A percentile compares a stretch with the other conserved stretches of the same genome.
phyloP scores from a whole-genome alignment of 805 yeast genomes.

The Ascoidea rubescens region DNA sequence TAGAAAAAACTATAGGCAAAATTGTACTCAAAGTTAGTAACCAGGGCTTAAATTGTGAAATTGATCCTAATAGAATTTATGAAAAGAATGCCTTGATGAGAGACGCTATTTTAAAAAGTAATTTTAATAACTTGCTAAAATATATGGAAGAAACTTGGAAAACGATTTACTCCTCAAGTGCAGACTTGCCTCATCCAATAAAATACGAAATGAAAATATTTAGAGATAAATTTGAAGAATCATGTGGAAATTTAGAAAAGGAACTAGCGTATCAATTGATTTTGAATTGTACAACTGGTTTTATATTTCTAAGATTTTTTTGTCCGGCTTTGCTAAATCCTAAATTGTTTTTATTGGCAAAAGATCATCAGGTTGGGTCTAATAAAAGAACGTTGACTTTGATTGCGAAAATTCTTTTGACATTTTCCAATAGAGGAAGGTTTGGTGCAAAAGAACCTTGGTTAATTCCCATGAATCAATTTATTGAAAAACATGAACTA shows the following conservation, averaged over 20 bases:
- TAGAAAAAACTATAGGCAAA: constrained; percentile 60
- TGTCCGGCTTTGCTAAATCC: constrained; percentile 93
- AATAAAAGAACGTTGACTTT: constrained; percentile 70
- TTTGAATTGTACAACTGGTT: constrained; percentile 67
- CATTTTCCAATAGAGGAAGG: constrained; percentile 59
- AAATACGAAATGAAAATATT: constrained; percentile 50
- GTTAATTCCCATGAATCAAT: constrained; percentile 54
- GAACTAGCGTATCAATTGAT: constrained; percentile 21
- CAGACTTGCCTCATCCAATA: constrained; percentile 60
- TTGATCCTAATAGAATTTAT: constrained; percentile 55
- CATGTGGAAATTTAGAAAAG: constrained; percentile 38
- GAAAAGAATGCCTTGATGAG: constrained; percentile 22
- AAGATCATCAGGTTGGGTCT: constrained; percentile 54
- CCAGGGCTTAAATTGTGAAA: constrained; percentile 51
- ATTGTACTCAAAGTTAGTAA: constrained; percentile 41
- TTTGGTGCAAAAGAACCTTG: constrained; percentile 82
- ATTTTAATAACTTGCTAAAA: constrained; percentile 31
- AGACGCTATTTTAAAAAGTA: constrained; percentile 28
- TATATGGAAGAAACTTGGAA: constrained; percentile 54
- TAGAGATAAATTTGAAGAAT: constrained; percentile 49
- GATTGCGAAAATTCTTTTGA: constrained; percentile 66
- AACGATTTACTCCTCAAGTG: constrained; percentile 47
- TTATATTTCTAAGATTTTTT: constrained; percentile 69
- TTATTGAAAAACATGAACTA: constrained; percentile 39
- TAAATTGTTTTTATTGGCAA: constrained; percentile 60